phyloP scores from a whole-genome alignment of 257 asterid species.

The Euphrasia confusa region DNA sequence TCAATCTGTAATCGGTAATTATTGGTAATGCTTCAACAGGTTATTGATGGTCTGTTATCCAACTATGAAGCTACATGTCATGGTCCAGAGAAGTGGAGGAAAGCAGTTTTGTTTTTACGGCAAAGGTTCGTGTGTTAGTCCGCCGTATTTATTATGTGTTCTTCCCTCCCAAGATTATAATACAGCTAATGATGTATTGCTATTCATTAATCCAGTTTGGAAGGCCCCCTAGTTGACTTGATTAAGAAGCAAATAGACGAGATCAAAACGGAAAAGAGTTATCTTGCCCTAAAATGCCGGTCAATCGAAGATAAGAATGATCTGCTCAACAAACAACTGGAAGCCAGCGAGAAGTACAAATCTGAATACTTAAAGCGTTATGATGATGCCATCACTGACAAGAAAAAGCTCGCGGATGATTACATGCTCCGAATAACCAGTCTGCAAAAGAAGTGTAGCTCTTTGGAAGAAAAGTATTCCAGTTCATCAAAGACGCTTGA shows the following conservation, averaged over 20 bases:
- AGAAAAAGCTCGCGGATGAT: conserved; percentile 72
- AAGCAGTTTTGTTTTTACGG: conserved; percentile 60
- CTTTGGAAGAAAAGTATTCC: conserved; percentile 78
- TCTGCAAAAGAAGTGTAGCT: conserved; percentile 70
- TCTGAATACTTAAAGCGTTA: conserved; percentile 88
- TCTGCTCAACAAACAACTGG: conserved; percentile 79
- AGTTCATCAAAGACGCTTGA: conserved; percentile 62
- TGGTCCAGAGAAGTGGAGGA: conserved; percentile 97
- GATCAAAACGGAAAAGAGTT: conserved; percentile 70
- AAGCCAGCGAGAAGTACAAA: conserved; percentile 80
- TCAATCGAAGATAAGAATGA: conserved; percentile 73
- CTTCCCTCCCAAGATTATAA: conserved; percentile 8
- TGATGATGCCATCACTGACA: conserved; percentile 80
- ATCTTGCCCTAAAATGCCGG: conserved; percentile 77
- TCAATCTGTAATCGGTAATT: conserved; percentile 9
- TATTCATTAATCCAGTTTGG: conserved; percentile 53
- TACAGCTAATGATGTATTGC: conserved; percentile 20
- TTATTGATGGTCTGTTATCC: conserved; percentile 70
- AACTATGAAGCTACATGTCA: conserved; percentile 78
- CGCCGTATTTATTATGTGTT: conserved; percentile 1
- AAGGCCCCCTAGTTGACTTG: conserved; percentile 85
- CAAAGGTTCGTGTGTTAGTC: conserved; percentile 57
- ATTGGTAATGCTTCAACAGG: conserved; percentile 37
- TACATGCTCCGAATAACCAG: conserved; percentile 66
- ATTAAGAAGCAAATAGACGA: conserved; percentile 77